Conservation (phyloP, 2,329 filamentous ascomycete genomes). For the Clonostachys sp. region DNA sequence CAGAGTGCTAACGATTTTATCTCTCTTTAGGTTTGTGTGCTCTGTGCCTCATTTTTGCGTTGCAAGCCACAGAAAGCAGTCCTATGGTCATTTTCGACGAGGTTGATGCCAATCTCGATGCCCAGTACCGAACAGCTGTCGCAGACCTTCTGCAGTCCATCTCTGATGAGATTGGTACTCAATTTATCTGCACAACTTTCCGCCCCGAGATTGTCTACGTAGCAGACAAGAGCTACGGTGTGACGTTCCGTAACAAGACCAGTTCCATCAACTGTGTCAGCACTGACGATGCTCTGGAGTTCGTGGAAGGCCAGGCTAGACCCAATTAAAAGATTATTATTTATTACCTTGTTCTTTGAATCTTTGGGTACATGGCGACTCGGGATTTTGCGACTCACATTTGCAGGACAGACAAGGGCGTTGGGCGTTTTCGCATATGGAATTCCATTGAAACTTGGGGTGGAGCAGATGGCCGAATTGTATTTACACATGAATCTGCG, state of each 20-base stretch:
- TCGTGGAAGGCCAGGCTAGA: conserved; percentile 78
- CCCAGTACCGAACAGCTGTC: conserved; percentile 95
- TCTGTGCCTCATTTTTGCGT: conserved; percentile 97
- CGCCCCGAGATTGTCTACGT: conserved; percentile 92
- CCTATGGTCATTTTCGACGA: conserved; percentile 99
- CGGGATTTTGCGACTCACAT: no score
- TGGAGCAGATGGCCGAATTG: no score
- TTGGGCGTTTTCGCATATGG: no score
- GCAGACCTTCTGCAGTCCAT: conserved; percentile 82
- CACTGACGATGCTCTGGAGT: conserved; percentile 82
- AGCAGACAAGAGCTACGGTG: conserved; percentile 96
- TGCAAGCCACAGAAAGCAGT: conserved; percentile 93
- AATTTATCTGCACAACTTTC: conserved; percentile 99
- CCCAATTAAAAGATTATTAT: conserved; percentile 11
- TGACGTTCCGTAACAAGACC: conserved; percentile 90
- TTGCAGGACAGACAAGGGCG: no score
- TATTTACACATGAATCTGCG: no score
- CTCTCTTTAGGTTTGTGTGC: conserved; percentile 71
- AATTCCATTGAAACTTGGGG: no score
- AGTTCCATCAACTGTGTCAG: conserved; percentile 89
- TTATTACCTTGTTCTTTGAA: no score
- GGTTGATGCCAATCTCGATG: conserved; percentile 96
- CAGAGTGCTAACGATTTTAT: conserved; percentile 8
- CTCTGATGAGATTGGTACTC: conserved; percentile 58
- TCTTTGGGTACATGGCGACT: no score